phyloP scores from a whole-genome alignment of 441 rosid species.

The Populus tomentosa region DNA sequence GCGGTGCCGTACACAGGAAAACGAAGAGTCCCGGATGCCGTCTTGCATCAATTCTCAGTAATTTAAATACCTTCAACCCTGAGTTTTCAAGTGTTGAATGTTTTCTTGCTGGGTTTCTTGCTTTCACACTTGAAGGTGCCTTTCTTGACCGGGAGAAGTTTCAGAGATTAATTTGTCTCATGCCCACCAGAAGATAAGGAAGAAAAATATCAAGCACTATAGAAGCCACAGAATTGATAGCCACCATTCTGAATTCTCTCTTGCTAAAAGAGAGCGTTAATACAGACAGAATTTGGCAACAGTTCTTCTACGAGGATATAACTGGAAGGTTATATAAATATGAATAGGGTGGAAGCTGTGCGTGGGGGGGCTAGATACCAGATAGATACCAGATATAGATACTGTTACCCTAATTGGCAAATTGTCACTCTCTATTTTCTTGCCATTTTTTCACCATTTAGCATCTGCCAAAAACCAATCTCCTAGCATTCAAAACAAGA shows the following conservation, averaged over 20 bases:
- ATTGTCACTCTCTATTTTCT: too few species aligned
- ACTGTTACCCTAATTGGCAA: too few species aligned
- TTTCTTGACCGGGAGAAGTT: neutral
- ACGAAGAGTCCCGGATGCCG: too few species aligned
- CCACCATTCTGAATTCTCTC: neutral
- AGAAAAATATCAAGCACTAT: neutral
- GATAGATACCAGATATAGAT: too few species aligned
- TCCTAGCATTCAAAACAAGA: neutral
- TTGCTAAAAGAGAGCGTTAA: neutral
- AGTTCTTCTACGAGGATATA: neutral
- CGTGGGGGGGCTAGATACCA: too few species aligned
- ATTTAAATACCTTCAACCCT: too few species aligned
- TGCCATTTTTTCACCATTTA: too few species aligned
- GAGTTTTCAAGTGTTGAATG: too few species aligned
- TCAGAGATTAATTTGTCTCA: neutral
- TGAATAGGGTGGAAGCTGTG: too few species aligned
- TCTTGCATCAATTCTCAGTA: too few species aligned
- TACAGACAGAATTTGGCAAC: neutral
- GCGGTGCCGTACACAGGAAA: too few species aligned
- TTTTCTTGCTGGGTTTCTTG: neutral
- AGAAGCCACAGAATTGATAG: neutral
- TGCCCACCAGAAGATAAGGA: neutral
- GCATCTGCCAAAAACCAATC: neutral
- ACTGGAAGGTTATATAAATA: too few species aligned
- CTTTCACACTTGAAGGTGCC: neutral